These are phyloP conservation scores for Plasmodium ovale DNA, from an alignment of 169 alveolate genomes.

Conservation along the genomic window DNA sequence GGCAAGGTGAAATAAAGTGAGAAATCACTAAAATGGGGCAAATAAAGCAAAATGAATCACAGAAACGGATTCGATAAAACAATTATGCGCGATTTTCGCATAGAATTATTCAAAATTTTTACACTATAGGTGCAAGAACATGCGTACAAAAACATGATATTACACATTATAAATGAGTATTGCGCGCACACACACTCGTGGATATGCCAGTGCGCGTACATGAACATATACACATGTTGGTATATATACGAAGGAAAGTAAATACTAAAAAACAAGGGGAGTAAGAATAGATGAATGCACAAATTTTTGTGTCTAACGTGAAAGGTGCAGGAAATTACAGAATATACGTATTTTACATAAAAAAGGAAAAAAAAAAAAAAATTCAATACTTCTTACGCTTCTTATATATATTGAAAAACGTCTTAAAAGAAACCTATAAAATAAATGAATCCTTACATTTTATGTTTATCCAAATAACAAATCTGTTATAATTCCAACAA, in stretches of 20 bases:
- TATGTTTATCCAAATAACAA: slow-evolving; percentile 51
- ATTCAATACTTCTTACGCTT: not conserved
- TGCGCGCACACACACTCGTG: not conserved
- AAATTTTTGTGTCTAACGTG: not conserved
- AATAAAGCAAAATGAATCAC: not conserved
- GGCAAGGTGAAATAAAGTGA: no score
- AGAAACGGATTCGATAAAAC: no score
- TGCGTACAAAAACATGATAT: not conserved
- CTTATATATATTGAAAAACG: not conserved
- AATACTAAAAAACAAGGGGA: slow-evolving; percentile 26
- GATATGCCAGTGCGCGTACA: not conserved
- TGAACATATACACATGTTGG: slow-evolving; percentile 4
- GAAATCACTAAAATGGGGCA: not conserved
- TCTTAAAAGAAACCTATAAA: not conserved
- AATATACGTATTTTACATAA: slow-evolving; percentile 21
- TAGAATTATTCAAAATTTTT: slow-evolving; percentile 19
- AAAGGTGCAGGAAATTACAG: not conserved
- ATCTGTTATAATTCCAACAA: slow-evolving; percentile 72
- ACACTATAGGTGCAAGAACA: not conserved
- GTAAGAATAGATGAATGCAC: slow-evolving; percentile 25
- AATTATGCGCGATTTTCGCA: not conserved
- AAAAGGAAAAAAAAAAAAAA: slow-evolving; percentile 9
- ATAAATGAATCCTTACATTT: not conserved
- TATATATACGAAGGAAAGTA: not conserved
- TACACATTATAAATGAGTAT: not conserved